A percentile compares a stretch with the other conserved stretches of the same genome.
Conservation (phyloP, 805 yeast genomes). For the Yamadazyma insecticola region DNA sequence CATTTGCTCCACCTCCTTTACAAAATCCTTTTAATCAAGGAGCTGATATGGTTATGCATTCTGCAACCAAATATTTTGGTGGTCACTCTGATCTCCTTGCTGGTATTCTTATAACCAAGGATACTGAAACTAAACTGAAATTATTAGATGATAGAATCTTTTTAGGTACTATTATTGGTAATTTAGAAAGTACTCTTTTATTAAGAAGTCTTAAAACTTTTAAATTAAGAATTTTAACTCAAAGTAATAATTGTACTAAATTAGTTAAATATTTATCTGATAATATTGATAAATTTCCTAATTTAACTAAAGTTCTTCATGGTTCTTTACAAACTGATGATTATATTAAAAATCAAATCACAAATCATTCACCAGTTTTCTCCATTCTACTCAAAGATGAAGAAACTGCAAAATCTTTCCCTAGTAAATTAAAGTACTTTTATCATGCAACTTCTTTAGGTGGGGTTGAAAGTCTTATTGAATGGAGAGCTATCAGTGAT, state of each 20-base stretch:
- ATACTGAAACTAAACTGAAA: conserved; percentile 36
- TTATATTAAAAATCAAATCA: conserved; percentile 63
- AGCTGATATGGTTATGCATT: conserved; percentile 86
- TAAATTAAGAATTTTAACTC: conserved; percentile 65
- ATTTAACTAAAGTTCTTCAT: conserved; percentile 55
- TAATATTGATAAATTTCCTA: conserved; percentile 43
- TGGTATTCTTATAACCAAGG: conserved; percentile 71
- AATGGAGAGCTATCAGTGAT: conserved; percentile 78
- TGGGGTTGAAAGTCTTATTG: conserved; percentile 86
- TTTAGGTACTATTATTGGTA: conserved; percentile 77
- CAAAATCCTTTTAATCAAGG: conserved; percentile 78
- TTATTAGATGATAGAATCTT: conserved; percentile 60
- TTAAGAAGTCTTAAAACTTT: conserved; percentile 78
- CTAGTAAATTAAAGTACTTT: conserved; percentile 62
- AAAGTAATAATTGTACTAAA: conserved; percentile 56
- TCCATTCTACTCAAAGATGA: conserved; percentile 50
- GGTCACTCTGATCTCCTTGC: conserved; percentile 93
- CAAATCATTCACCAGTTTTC: conserved; percentile 70
- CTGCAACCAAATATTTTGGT: conserved; percentile 90
- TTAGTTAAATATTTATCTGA: conserved; percentile 57
- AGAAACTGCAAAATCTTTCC: conserved; percentile 58
- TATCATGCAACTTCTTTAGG: conserved; percentile 85
- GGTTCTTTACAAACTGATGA: conserved; percentile 73
- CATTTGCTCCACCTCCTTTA: conserved; percentile 92
- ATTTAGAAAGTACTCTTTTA: conserved; percentile 69